Percentiles rank a stretch among this genome's conserved stretches.
phyloP scores from a whole-genome alignment of 2,329 filamentous ascomycete species.

The Fusarium sp. region DNA sequence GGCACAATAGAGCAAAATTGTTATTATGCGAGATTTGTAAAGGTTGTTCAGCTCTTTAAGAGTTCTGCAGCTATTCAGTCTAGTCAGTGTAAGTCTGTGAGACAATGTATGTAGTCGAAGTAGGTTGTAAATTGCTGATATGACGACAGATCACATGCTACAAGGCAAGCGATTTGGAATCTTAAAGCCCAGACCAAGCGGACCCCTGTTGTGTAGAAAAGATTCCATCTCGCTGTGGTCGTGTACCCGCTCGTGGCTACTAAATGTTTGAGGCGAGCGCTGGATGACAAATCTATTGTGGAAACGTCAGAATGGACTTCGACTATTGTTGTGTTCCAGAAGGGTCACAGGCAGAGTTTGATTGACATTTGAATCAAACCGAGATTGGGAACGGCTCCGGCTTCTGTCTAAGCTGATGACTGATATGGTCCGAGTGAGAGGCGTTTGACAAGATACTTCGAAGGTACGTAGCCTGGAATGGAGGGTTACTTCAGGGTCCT shows the following conservation, averaged over 20 bases:
- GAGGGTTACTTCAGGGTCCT: constrained; percentile 31
- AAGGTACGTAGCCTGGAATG: constrained; percentile 3
- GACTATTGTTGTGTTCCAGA: background rate
- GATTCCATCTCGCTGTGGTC: constrained; percentile 15
- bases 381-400: background rate
- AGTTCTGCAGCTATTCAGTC: background rate
- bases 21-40: background rate
- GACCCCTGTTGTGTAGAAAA: constrained; percentile 21
- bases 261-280: background rate
- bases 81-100: background rate
- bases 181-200: constrained; percentile 11
- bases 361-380: background rate
- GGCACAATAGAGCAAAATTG: too few species aligned
- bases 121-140: constrained; percentile 15
- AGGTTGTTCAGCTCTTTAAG: background rate
- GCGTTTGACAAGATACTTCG: background rate
- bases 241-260: constrained; percentile 8
- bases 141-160: constrained; percentile 29
- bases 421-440: constrained; percentile 4
- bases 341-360: background rate
- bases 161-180: constrained; percentile 32
- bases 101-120: background rate
- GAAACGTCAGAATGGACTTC: background rate
- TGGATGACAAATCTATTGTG: constrained; percentile 18
- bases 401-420: constrained; percentile 16